Evolutionary conservation across 768 basidiomycete genomes (phyloP).

Genomic region (Mycena vulgaris): DNA sequence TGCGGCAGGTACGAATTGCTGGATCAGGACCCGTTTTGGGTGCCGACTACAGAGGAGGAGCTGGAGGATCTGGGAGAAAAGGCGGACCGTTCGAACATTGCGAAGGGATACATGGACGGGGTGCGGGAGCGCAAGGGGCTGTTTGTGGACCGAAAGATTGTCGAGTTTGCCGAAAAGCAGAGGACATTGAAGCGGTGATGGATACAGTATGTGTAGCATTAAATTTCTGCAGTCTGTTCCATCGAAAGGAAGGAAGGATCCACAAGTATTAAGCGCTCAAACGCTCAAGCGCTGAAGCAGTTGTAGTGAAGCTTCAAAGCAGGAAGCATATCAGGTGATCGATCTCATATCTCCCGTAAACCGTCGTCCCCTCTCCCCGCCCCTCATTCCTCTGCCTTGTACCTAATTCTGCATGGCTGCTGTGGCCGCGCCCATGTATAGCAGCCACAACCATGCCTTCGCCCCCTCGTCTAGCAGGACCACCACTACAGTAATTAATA

Average conservation of each 20-base stretch:
- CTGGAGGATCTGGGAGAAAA: slow-evolving; percentile 98
- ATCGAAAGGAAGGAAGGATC: no score
- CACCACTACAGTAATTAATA: slow-evolving; percentile 22
- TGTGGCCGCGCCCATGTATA: slow-evolving; percentile 38
- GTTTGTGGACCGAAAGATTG: slow-evolving; percentile 95
- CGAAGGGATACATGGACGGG: slow-evolving; percentile 91
- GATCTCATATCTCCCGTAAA: background rate
- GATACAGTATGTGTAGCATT: no score
- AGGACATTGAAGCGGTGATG: slow-evolving; percentile 81
- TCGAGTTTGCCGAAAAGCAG: slow-evolving; percentile 98
- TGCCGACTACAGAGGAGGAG: slow-evolving; percentile 96
- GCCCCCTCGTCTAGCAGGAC: slow-evolving; percentile 28
- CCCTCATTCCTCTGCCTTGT: slow-evolving; percentile 18
- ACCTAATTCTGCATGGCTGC: slow-evolving; percentile 35
- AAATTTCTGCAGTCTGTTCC: no score
- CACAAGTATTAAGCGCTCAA: no score
- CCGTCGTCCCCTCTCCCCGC: background rate
- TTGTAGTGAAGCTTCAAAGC: no score
- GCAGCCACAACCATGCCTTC: slow-evolving; percentile 26
- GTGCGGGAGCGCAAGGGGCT: slow-evolving; percentile 95
- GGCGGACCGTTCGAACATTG: slow-evolving; percentile 93
- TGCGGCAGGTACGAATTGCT: slow-evolving; percentile 87
- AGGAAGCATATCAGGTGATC: background rate
- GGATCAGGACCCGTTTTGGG: slow-evolving; percentile 97
- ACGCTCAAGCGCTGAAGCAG: no score